Percentiles rank a stretch among this genome's conserved stretches.
Conservation (phyloP, 805 yeast species). For the Candida oleophila region DNA sequence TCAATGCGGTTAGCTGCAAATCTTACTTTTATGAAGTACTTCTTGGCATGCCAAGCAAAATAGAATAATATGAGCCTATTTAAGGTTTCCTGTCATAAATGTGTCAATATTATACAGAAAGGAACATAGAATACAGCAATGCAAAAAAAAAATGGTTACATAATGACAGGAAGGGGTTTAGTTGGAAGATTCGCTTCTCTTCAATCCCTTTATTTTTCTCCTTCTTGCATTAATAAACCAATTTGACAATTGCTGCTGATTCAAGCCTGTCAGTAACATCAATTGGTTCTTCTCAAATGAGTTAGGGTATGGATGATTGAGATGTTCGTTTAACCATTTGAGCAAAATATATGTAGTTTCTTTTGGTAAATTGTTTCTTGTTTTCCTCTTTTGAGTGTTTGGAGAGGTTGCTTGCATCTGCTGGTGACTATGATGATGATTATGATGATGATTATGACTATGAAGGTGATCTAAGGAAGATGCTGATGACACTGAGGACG, state of each 20-base stretch:
- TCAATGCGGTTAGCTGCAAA: background rate
- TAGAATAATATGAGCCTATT: background rate
- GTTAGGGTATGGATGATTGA: conserved; percentile 82
- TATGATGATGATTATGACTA: conserved; percentile 1
- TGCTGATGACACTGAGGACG: background rate
- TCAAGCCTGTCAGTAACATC: conserved; percentile 70
- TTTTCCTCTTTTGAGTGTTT: conserved; percentile 21
- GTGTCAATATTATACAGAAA: background rate
- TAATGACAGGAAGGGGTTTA: background rate
- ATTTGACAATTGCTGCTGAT: conserved; percentile 76
- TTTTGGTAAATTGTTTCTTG: conserved; percentile 74
- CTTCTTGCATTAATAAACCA: conserved; percentile 90
- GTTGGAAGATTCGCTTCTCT: conserved; percentile 13
- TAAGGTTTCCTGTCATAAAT: background rate
- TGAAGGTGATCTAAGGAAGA: conserved; percentile 8
- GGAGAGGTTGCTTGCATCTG: conserved; percentile 6
- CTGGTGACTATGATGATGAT: conserved; percentile 4
- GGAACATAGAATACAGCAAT: background rate
- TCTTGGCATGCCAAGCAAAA: conserved; percentile 7
- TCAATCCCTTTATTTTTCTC: conserved; percentile 57
- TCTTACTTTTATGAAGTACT: background rate
- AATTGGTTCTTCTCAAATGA: conserved; percentile 72
- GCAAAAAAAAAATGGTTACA: background rate
- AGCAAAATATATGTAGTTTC: conserved; percentile 72
- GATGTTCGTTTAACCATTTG: conserved; percentile 70